These are phyloP conservation scores for Crinitomyces ghanaensis DNA, from an alignment of 805 yeast genomes.

Conservation along the genomic window DNA sequence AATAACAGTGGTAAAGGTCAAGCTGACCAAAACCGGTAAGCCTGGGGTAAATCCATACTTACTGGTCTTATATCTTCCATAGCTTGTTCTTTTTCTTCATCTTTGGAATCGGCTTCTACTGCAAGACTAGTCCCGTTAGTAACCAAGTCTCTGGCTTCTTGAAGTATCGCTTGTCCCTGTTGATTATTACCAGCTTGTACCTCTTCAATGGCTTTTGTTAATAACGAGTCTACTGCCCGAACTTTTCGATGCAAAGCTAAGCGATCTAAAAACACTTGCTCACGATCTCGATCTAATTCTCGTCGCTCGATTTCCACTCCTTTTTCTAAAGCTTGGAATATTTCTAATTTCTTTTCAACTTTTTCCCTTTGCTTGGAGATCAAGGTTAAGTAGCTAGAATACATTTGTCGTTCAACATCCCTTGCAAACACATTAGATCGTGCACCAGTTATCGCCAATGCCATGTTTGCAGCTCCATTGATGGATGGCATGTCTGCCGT, in stretches of 20 bases:
- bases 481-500: slow-evolving; percentile 18
- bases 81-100: slow-evolving; percentile 24
- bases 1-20: slow-evolving; percentile 18
- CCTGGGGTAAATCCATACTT: slow-evolving; percentile 49
- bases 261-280: slow-evolving; percentile 54
- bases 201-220: slow-evolving; percentile 35
- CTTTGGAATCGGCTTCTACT: slow-evolving; percentile 12
- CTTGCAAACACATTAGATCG: slow-evolving; percentile 70
- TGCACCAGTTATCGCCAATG: slow-evolving; percentile 68
- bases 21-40: slow-evolving; percentile 59
- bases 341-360: slow-evolving; percentile 59
- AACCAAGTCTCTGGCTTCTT: slow-evolving; percentile 12
- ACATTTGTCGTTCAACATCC: slow-evolving; percentile 62
- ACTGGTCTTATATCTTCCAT: slow-evolving; percentile 36
- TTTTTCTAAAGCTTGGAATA: slow-evolving; percentile 57
- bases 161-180: slow-evolving; percentile 16
- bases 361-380: slow-evolving; percentile 63
- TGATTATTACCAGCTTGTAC: slow-evolving; percentile 11
- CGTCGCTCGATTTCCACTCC: slow-evolving; percentile 33
- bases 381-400: slow-evolving; percentile 47
- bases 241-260: slow-evolving; percentile 52
- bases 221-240: slow-evolving; percentile 39
- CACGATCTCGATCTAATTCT: slow-evolving; percentile 31
- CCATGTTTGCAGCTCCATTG: slow-evolving; percentile 53
- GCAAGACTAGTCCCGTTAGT: slow-evolving; percentile 9